Evolutionary conservation across 2,329 filamentous ascomycete species (phyloP).

Genomic region (Trichoderma polysporum): DNA sequence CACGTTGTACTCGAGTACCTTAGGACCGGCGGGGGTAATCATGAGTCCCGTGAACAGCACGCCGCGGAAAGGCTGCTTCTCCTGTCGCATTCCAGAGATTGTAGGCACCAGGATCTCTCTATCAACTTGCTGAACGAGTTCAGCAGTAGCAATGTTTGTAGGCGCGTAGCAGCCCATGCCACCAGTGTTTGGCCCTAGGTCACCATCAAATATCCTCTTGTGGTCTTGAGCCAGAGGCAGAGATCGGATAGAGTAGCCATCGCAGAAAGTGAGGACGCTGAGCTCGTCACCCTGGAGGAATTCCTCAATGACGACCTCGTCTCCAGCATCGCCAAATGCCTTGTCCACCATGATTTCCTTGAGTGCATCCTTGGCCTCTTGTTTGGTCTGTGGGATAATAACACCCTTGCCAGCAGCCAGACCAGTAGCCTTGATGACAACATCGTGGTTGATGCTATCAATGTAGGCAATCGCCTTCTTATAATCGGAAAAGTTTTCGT

Average conservation of each 20-base stretch:
- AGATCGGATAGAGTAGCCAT: slow-evolving; percentile 79
- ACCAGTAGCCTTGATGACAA: slow-evolving; percentile 93
- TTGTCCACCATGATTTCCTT: slow-evolving; percentile 87
- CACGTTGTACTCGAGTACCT: slow-evolving; percentile 89
- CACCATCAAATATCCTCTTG: slow-evolving; percentile 89
- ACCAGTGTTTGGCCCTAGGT: slow-evolving; percentile 89
- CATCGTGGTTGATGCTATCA: slow-evolving; percentile 65
- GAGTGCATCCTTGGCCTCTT: slow-evolving; percentile 78
- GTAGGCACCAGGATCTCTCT: slow-evolving; percentile 84
- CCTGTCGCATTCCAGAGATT: slow-evolving; percentile 80
- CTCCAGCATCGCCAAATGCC: slow-evolving; percentile 82
- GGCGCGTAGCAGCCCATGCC: slow-evolving; percentile 98
- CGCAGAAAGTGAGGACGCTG: slow-evolving; percentile 86
- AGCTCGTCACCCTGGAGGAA: slow-evolving; percentile 89
- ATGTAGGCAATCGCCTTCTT: slow-evolving; percentile 72
- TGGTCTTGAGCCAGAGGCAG: slow-evolving; percentile 94
- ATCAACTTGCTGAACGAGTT: slow-evolving; percentile 76
- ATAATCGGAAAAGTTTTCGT: slow-evolving; percentile 83
- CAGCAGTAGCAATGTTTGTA: slow-evolving; percentile 74
- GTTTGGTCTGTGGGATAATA: slow-evolving; percentile 77
- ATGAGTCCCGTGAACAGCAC: slow-evolving; percentile 89
- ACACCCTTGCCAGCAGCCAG: slow-evolving; percentile 95
- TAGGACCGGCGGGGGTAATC: slow-evolving; percentile 79
- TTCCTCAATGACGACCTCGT: slow-evolving; percentile 94
- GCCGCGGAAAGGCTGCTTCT: slow-evolving; percentile 71